Evolutionary conservation across 768 basidiomycete species (phyloP).

Genomic region (Rossbeevera mucosa): DNA sequence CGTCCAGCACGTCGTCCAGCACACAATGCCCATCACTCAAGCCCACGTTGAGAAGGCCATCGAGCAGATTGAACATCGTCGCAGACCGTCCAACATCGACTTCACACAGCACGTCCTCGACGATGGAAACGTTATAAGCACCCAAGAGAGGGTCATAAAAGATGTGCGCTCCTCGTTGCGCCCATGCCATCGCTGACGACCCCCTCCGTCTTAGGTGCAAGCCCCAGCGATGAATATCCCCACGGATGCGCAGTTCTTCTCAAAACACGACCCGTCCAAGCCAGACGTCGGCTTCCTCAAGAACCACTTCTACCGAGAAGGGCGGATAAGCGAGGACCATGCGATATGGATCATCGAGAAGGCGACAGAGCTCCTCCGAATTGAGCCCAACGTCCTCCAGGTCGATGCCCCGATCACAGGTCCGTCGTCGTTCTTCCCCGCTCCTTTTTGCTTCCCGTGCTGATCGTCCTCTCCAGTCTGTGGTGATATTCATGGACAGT

Average conservation of each 20-base stretch:
- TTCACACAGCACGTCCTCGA: constrained; percentile 91
- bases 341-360: constrained; percentile 90
- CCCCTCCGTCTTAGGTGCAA: constrained; percentile 65
- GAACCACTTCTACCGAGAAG: constrained; percentile 98
- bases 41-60: constrained; percentile 34
- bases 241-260: constrained; percentile 92
- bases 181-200: constrained; percentile 2
- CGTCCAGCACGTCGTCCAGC: not conserved
- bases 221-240: constrained; percentile 93
- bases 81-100: constrained; percentile 64
- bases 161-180: constrained; percentile 63
- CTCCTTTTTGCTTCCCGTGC: not conserved
- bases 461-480: constrained; percentile 56
- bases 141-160: constrained; percentile 93
- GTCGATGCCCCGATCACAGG: constrained; percentile 99
- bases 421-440: constrained; percentile 26
- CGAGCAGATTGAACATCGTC: constrained; percentile 39
- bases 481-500: constrained; percentile 99
- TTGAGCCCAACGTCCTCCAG: constrained; percentile 85
- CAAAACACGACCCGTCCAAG: constrained; percentile 75
- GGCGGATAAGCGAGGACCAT: constrained; percentile 89
- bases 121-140: constrained; percentile 86
- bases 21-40: constrained; percentile 31
- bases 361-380: constrained; percentile 75
- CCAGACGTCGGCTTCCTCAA: constrained; percentile 96